phyloP scores from a whole-genome alignment of 441 rosid species.

The Erysimum cheiri region DNA sequence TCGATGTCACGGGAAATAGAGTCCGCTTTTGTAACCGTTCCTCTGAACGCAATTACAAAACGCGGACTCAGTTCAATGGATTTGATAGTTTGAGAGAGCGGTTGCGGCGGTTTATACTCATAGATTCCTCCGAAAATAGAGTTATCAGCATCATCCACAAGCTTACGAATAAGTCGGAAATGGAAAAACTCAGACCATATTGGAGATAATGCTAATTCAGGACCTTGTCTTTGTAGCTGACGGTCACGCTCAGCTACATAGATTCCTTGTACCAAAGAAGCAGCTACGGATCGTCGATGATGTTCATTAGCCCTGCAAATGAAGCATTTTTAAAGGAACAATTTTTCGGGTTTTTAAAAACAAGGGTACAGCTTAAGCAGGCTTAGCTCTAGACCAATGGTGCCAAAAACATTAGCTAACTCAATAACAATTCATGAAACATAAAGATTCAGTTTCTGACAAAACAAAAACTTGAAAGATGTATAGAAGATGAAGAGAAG shows the following conservation, averaged over 20 bases:
- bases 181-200: slow-evolving; percentile 91
- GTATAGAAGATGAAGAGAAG: slow-evolving; percentile 8
- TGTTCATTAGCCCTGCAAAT: slow-evolving; percentile 66
- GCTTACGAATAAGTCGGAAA: slow-evolving; percentile 64
- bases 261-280: slow-evolving; percentile 85
- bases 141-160: slow-evolving; percentile 75
- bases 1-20: slow-evolving; percentile 74
- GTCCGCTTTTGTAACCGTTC: slow-evolving; percentile 80
- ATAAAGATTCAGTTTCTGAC: neutral
- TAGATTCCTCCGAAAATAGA: slow-evolving; percentile 88
- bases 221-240: slow-evolving; percentile 72
- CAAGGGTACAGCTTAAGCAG: neutral
- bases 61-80: slow-evolving; percentile 57
- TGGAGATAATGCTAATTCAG: slow-evolving; percentile 65
- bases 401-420: neutral
- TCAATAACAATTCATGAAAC: slow-evolving; percentile 1
- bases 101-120: slow-evolving; percentile 60
- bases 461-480: neutral
- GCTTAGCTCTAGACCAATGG: slow-evolving; percentile 11
- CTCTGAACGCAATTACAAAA: slow-evolving; percentile 79
- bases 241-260: slow-evolving; percentile 88
- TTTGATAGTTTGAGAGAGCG: slow-evolving; percentile 31
- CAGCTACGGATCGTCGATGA: slow-evolving; percentile 76
- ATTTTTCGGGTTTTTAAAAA: neutral
- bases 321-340: neutral